A percentile compares a stretch with the other conserved stretches of the same genome.
Evolutionary conservation across 352 stramenopile species (phyloP).

Genomic region (Porosira glacialis): DNA sequence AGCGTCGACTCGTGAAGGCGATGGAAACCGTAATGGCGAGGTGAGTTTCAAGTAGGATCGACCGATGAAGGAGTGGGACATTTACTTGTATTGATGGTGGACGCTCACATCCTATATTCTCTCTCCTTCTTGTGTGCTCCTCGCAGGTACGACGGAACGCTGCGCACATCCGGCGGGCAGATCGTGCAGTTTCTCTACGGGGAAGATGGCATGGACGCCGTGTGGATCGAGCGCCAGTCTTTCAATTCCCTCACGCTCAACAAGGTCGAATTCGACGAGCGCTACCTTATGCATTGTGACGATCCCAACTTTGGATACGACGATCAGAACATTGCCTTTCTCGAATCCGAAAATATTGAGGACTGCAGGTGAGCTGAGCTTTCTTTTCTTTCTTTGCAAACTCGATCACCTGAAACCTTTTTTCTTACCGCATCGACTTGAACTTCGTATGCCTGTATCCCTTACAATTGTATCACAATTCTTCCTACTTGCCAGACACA

Average conservation of each 20-base stretch:
- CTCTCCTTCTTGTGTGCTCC: too few species aligned
- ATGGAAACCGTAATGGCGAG: conserved; percentile 95
- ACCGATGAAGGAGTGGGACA: too few species aligned
- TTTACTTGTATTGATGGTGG: too few species aligned
- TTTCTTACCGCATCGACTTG: too few species aligned
- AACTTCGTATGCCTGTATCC: too few species aligned
- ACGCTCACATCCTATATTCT: too few species aligned
- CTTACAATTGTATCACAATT: too few species aligned
- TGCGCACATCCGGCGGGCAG: conserved; percentile 94
- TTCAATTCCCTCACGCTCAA: conserved; percentile 84
- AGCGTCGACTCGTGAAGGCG: conserved; percentile 99
- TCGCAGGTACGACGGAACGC: conserved; percentile 99
- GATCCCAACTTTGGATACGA: conserved; percentile 88
- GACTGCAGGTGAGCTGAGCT: too few species aligned
- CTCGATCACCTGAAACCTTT: too few species aligned
- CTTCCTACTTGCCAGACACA: too few species aligned
- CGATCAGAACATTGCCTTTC: conserved; percentile 75
- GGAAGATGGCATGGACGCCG: conserved; percentile 97
- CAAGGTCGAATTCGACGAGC: conserved; percentile 90
- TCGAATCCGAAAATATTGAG: conserved; percentile 83
- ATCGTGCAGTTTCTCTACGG: conserved; percentile 99
- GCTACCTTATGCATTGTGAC: conserved; percentile 89
- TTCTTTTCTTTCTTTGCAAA: too few species aligned
- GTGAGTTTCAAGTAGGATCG: too few species aligned
- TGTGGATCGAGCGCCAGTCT: conserved; percentile 98